Evolutionary conservation across 306 rosid genomes (phyloP), one percentile per base, ranked within the genome.

Genomic region (Casuarina cunninghamiana): DNA sequence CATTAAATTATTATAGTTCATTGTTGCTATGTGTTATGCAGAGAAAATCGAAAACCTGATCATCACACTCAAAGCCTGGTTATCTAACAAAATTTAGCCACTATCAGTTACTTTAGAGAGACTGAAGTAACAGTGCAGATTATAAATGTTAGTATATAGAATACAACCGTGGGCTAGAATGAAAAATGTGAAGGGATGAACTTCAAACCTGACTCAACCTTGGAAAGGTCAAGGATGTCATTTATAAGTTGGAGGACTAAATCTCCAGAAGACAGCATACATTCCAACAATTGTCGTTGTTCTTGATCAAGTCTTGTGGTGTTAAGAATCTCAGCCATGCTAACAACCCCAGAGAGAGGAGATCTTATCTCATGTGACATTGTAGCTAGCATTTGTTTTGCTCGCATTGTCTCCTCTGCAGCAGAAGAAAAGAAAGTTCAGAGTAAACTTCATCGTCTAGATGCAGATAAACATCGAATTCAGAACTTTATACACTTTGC

Each of bases 361-460:
- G 97, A 94, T 78, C 98, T 85, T 70, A 94, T 94, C 87, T 94
- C 98, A 78, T 94, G 98, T 60, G 98, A 92, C 98, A 94, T 94
- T 61, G 98, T 94, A 76, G 98, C 98, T 73, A 94, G 82, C 93
- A 94, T 89, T 86, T 94, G 98, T 83, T 94, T 94, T 54, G 98
- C 98, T 55, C 98, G 77, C 98, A 94, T 94, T 16, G 98, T 94
- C 86, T 94, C 98, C 94, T 94, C 98, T 82, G 75, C 63, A 21
- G 68, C 73, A 78, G 61, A 50, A 51, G 17, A 10, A 21, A 79
- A 74, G 19, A 49, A 12, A 72, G 45, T 58, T 57, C 50, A 65
- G 13, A 60, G 53, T 76, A 69, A 86, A 77, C 45, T 66, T 78
- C 53, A 60, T 74, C 17, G 21, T 38, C 54, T 48, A 69, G 63